Percentiles rank a stretch among this genome's conserved stretches.
Evolutionary conservation across 23 red algal genomes (phyloP).

Genomic region (Gracilaria caudata): DNA sequence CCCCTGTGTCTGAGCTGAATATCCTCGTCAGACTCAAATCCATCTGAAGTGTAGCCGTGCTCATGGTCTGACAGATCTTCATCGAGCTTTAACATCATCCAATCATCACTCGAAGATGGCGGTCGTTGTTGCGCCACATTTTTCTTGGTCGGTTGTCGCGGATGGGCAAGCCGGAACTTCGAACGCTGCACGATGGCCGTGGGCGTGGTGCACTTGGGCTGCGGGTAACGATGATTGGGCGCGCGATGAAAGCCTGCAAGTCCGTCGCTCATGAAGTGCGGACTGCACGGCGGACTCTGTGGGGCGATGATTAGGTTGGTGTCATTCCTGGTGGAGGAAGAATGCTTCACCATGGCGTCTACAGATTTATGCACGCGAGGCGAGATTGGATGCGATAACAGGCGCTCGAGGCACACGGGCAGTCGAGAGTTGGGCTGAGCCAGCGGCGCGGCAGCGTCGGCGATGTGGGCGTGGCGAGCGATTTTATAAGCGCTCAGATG

Average conservation of each 20-base stretch:
- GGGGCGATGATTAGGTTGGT: not conserved
- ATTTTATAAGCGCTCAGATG: not conserved
- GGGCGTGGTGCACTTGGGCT: not conserved
- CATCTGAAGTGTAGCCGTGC: not conserved
- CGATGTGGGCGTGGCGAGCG: too few relatives aligned
- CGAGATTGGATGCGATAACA: not conserved
- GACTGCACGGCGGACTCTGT: slow-evolving; percentile 23
- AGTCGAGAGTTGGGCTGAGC: not conserved
- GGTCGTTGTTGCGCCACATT: not conserved
- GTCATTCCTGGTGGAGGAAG: not conserved
- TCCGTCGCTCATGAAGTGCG: not conserved
- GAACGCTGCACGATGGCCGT: slow-evolving; percentile 16
- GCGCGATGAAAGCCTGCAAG: slow-evolving; percentile 16
- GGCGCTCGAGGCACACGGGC: not conserved
- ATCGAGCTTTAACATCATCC: slow-evolving; percentile 27
- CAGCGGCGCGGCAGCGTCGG: not conserved
- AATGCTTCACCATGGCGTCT: not conserved
- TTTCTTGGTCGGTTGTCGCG: not conserved
- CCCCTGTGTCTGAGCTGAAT: not conserved
- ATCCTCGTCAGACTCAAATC: not conserved
- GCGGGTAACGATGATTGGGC: slow-evolving; percentile 21
- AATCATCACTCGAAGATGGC: not conserved
- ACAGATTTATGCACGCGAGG: not conserved
- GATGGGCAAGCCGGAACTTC: not conserved
- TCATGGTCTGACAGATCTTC: slow-evolving; percentile 23